These are phyloP conservation scores for Inonotus obliquus DNA, from an alignment of 1,284 basidiomycete genomes.

Conservation along the genomic window DNA sequence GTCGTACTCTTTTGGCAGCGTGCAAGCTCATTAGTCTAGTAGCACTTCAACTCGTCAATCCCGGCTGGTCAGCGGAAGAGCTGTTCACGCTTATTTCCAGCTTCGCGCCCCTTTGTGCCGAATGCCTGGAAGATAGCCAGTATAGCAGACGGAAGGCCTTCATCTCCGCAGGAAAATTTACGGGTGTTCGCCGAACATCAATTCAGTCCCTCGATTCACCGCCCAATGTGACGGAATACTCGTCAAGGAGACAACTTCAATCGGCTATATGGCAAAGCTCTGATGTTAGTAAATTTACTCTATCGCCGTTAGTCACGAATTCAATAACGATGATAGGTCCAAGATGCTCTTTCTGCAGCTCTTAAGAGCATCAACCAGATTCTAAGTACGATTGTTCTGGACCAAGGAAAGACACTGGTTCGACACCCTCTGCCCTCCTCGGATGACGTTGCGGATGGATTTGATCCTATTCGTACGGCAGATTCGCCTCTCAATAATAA, in stretches of 20 bases:
- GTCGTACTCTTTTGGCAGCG: constrained; percentile 57
- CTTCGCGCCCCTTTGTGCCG: constrained; percentile 50
- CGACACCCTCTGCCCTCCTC: background rate
- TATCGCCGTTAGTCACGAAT: background rate
- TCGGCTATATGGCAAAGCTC: constrained; percentile 53
- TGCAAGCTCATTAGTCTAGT: constrained; percentile 49
- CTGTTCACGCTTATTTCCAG: constrained; percentile 57
- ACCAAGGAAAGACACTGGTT: background rate
- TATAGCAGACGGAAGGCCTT: constrained; percentile 4
- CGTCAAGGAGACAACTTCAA: constrained; percentile 36
- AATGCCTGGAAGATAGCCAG: background rate
- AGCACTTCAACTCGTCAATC: constrained; percentile 37
- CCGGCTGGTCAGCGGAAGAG: constrained; percentile 57
- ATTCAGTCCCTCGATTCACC: background rate
- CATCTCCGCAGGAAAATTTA: constrained; percentile 10
- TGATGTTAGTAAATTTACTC: constrained; percentile 44
- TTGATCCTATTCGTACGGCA: constrained; percentile 52
- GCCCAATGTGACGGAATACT: background rate
- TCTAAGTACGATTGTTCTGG: constrained; percentile 30
- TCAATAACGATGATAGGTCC: constrained; percentile 39
- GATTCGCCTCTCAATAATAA: constrained; percentile 25
- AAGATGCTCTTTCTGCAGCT: constrained; percentile 44
- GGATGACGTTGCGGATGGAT: constrained; percentile 56
- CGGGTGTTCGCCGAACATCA: background rate
- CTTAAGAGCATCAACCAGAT: constrained; percentile 35